These are phyloP conservation scores for Ormosia semicastrata DNA, from an alignment of 306 rosid species.

Conservation along the genomic window DNA sequence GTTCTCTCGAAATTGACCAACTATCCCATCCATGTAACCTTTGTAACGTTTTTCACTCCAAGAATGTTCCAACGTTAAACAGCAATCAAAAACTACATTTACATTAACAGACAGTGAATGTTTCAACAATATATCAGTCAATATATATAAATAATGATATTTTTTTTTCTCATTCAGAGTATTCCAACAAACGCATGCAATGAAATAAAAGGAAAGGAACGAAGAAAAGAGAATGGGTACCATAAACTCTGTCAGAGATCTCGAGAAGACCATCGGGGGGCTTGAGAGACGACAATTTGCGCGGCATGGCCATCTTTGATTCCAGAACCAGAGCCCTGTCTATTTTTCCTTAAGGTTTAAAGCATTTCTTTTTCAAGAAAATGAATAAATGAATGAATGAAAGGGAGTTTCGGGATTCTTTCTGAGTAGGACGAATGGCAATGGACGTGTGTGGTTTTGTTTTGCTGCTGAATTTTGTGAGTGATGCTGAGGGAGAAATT, in stretches of 20 bases:
- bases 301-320: conserved; percentile 49
- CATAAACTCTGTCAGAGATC: conserved; percentile 67
- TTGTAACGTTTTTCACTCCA: conserved; percentile 56
- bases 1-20: conserved; percentile 45
- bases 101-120: neutral
- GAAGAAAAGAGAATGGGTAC: conserved; percentile 26
- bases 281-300: conserved; percentile 57
- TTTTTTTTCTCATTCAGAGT: neutral
- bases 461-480: neutral
- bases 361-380: neutral
- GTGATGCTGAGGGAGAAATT: neutral
- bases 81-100: conserved; percentile 65
- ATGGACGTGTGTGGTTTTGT: neutral
- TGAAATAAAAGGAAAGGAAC: neutral
- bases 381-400: neutral
- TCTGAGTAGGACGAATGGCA: neutral
- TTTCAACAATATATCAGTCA: neutral
- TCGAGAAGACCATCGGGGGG: conserved; percentile 73
- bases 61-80: conserved; percentile 53
- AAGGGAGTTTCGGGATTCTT: neutral
- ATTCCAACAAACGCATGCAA: neutral
- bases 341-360: neutral
- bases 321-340: neutral
- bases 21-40: conserved; percentile 42
- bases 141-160: neutral